Evolutionary conservation across 305 asterid species (phyloP).

Genomic region (Ilex paraguariensis): DNA sequence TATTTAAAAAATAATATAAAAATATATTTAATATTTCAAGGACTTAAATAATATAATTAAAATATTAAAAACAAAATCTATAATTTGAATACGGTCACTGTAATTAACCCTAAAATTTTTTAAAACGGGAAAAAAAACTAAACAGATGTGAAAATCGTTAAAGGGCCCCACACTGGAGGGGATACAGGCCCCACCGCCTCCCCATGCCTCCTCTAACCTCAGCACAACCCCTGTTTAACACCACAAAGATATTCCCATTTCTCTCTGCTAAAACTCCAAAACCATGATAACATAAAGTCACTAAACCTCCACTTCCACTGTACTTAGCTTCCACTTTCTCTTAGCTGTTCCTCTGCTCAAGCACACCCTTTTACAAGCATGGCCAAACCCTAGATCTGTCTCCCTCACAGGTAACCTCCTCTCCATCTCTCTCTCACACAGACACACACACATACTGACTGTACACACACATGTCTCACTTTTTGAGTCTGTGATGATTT

Average conservation of each 20-base stretch:
- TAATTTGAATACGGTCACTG: too few relatives aligned
- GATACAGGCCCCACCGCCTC: conserved; percentile 29
- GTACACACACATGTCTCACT: conserved; percentile 13
- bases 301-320: conserved; percentile 6
- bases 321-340: conserved; percentile 16
- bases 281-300: conserved; percentile 1
- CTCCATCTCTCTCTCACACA: conserved; percentile 20
- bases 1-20: too few relatives aligned
- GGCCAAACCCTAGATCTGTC: conserved; percentile 95
- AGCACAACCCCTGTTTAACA: conserved; percentile 27
- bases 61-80: too few relatives aligned
- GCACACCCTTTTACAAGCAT: conserved; percentile 41
- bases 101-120: too few relatives aligned
- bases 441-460: not conserved
- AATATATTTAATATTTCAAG: too few relatives aligned
- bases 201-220: conserved; percentile 63
- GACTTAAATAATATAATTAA: too few relatives aligned
- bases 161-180: too few relatives aligned
- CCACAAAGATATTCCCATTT: not conserved
- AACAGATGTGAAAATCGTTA: too few relatives aligned
- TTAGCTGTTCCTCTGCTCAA: conserved; percentile 2
- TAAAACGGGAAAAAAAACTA: too few relatives aligned
- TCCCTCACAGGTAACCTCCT: conserved; percentile 50
- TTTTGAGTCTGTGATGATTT: not conserved
- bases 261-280: not conserved